These are phyloP conservation scores for Trypanosoma theileri DNA, from an alignment of 208 protist species.

Conservation along the genomic window DNA sequence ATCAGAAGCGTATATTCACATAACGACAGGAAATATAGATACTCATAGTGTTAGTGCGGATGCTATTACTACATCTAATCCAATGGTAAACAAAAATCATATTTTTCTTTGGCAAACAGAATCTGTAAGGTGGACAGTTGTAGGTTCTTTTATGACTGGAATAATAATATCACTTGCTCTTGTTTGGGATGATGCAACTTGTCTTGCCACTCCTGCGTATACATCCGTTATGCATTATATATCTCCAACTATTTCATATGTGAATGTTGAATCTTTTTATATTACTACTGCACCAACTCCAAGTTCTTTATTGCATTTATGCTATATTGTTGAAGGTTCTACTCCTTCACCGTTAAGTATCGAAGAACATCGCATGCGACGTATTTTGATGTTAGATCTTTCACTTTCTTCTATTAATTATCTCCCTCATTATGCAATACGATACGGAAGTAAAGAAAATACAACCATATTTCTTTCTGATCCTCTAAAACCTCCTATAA, in stretches of 20 bases:
- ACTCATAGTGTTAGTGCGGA: not conserved
- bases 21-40: not conserved
- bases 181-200: conserved; percentile 60
- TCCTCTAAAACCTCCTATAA: conserved; percentile 49
- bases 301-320: conserved; percentile 9
- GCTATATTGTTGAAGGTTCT: not conserved
- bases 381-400: conserved; percentile 37
- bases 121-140: conserved; percentile 42
- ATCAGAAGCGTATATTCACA: conserved; percentile 7
- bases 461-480: conserved; percentile 58
- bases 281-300: conserved; percentile 34
- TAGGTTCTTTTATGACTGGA: conserved; percentile 43
- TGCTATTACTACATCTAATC: conserved; percentile 13
- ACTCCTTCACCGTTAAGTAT: conserved; percentile 40
- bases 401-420: conserved; percentile 62
- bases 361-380: conserved; percentile 38
- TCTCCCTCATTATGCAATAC: conserved; percentile 45
- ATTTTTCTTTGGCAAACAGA: conserved; percentile 55
- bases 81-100: conserved; percentile 1
- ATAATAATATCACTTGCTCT: conserved; percentile 40
- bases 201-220: conserved; percentile 36
- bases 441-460: conserved; percentile 30
- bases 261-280: conserved; percentile 41
- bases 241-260: conserved; percentile 38
- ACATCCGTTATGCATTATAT: conserved; percentile 32